Percentiles rank a stretch among this genome's conserved stretches.
These are phyloP conservation scores for Didymella pomorum DNA, from an alignment of 2,329 filamentous ascomycete genomes.

Conservation along the genomic window DNA sequence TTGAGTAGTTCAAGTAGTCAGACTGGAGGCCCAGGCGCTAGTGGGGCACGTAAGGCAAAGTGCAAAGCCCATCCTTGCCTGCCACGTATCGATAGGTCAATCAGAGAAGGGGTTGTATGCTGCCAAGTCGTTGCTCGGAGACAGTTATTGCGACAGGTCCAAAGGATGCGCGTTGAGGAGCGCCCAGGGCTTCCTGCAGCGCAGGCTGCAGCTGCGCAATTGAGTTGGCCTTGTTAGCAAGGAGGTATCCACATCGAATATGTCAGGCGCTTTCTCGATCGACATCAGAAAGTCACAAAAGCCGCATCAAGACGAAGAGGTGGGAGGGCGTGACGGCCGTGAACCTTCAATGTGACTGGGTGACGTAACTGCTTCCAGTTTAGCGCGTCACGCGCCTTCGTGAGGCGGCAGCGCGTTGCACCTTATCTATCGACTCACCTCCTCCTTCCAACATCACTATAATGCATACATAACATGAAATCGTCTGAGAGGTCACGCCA, in stretches of 20 bases:
- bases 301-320: background rate
- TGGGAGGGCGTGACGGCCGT: conserved; percentile 8
- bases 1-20: background rate
- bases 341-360: conserved; percentile 7
- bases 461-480: conserved; percentile 34
- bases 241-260: background rate
- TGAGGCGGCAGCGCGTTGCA: conserved; percentile 10
- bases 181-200: background rate
- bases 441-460: conserved; percentile 20
- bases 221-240: background rate
- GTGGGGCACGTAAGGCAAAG: background rate
- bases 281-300: background rate
- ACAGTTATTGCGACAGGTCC: too few relatives aligned
- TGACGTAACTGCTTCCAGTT: conserved; percentile 17
- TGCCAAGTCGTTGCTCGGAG: conserved; percentile 5
- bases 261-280: background rate
- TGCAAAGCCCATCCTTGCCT: background rate
- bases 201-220: background rate
- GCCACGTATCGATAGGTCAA: background rate
- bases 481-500: conserved; percentile 22
- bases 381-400: conserved; percentile 14
- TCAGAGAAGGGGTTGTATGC: background rate
- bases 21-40: background rate
- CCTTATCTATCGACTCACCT: conserved; percentile 25
- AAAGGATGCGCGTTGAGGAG: background rate